phyloP scores from a whole-genome alignment of 2,329 filamentous ascomycete species.

The Ophiocordyceps unilateralis region DNA sequence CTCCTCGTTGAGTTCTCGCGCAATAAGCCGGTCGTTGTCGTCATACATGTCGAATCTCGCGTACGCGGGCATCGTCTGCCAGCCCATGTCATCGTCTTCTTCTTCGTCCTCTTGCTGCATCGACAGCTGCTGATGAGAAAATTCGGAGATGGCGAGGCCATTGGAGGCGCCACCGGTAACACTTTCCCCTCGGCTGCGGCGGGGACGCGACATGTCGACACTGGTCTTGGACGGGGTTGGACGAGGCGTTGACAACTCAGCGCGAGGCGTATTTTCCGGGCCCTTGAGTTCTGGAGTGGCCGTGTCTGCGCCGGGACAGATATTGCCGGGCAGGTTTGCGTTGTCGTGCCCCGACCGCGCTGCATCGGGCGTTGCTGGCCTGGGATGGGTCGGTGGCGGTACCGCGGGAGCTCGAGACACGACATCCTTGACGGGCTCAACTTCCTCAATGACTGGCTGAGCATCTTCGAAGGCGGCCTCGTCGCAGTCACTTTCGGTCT shows the following conservation, averaged over 20 bases:
- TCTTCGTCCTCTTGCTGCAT: slow-evolving; percentile 35
- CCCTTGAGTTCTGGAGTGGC: not conserved
- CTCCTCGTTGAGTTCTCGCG: slow-evolving; percentile 60
- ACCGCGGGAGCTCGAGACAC: not conserved
- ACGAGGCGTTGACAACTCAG: slow-evolving; percentile 2
- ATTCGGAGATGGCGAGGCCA: slow-evolving; percentile 47
- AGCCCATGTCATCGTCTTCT: slow-evolving; percentile 46
- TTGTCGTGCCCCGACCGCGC: not conserved
- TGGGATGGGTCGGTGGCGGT: not conserved
- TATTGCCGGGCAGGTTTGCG: not conserved
- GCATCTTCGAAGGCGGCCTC: slow-evolving; percentile 20
- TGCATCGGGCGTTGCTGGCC: not conserved
- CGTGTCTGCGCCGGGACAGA: not conserved
- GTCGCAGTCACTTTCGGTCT: slow-evolving; percentile 16
- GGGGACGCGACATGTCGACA: slow-evolving; percentile 3
- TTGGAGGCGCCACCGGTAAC: slow-evolving; percentile 15
- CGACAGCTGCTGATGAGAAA: slow-evolving; percentile 71
- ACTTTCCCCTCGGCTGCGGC: slow-evolving; percentile 20
- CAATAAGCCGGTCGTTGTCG: slow-evolving; percentile 76
- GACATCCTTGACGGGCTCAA: not conserved
- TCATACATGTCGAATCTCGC: slow-evolving; percentile 92
- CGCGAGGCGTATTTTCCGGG: slow-evolving; percentile 1
- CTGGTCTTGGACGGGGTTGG: slow-evolving; percentile 3
- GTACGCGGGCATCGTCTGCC: slow-evolving; percentile 90
- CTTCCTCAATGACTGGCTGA: slow-evolving; percentile 10